phyloP scores from a whole-genome alignment of 1,284 basidiomycete genomes.

The Rhodotorula mucilaginosa region DNA sequence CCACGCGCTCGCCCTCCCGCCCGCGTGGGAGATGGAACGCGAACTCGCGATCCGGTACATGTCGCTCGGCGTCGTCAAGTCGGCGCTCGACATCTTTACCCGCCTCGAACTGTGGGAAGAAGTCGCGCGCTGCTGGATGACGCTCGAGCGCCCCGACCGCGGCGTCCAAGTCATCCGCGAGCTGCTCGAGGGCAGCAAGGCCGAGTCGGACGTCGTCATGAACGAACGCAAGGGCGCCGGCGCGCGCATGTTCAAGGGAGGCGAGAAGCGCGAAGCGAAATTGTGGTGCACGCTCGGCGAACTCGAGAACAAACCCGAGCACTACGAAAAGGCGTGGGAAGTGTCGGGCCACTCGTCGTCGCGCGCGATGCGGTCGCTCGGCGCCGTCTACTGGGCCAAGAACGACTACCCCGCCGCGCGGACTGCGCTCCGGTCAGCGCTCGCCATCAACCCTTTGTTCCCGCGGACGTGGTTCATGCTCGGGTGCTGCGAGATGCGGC shows the following conservation, averaged over 20 bases:
- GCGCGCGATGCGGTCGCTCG: conserved; percentile 85
- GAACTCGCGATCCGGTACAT: conserved; percentile 81
- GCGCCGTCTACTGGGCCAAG: conserved; percentile 73
- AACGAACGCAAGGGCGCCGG: conserved; percentile 58
- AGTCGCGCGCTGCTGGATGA: conserved; percentile 77
- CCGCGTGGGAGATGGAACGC: conserved; percentile 84
- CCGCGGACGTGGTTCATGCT: conserved; percentile 92
- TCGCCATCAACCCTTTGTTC: conserved; percentile 83
- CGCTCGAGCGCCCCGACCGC: conserved; percentile 72
- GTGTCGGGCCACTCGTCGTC: conserved; percentile 75
- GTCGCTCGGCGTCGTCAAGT: conserved; percentile 76
- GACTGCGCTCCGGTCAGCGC: conserved; percentile 67
- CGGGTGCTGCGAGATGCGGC: conserved; percentile 79
- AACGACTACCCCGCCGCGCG: conserved; percentile 65
- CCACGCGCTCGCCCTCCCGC: conserved; percentile 74
- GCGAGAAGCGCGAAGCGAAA: conserved; percentile 72
- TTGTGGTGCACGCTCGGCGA: conserved; percentile 95
- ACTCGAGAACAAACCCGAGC: conserved; percentile 66
- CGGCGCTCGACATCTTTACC: conserved; percentile 86
- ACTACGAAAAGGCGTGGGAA: conserved; percentile 82
- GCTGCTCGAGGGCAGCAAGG: conserved; percentile 73
- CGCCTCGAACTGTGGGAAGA: conserved; percentile 97
- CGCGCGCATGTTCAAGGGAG: conserved; percentile 41
- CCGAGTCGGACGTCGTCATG: conserved; percentile 73
- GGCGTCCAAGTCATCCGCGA: conserved; percentile 76